Evolutionary conservation across 1,284 basidiomycete genomes (phyloP).

Genomic region (Austroboletus olivaceoglutinosus): DNA sequence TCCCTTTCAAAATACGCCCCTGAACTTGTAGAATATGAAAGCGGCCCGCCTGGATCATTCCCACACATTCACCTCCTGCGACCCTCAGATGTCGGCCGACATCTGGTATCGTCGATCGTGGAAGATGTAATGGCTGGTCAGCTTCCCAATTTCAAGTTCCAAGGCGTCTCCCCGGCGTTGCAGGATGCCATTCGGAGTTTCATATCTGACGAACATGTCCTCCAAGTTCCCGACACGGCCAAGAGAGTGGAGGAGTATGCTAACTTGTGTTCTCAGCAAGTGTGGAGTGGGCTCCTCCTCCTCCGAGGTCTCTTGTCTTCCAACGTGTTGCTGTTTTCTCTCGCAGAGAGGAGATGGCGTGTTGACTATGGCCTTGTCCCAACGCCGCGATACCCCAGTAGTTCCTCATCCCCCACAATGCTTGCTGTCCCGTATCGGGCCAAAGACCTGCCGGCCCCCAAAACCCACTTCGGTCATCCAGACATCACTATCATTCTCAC

Average conservation of each 20-base stretch:
- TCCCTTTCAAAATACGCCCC: too few species aligned
- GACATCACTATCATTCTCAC: slow-evolving; percentile 48
- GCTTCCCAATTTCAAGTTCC: slow-evolving; percentile 12
- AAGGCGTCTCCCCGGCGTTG: background rate
- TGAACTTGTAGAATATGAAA: too few species aligned
- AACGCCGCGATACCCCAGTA: too few species aligned
- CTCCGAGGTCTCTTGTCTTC: slow-evolving; percentile 42
- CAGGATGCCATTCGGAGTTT: background rate
- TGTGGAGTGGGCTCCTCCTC: slow-evolving; percentile 38
- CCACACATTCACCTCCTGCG: slow-evolving; percentile 33
- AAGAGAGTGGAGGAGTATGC: slow-evolving; percentile 14
- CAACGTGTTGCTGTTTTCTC: slow-evolving; percentile 39
- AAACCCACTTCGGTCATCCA: slow-evolving; percentile 54
- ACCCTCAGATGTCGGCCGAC: slow-evolving; percentile 7
- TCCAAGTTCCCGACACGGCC: background rate
- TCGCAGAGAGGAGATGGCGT: slow-evolving; percentile 43
- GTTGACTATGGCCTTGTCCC: slow-evolving; percentile 40
- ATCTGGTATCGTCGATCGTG: slow-evolving; percentile 20
- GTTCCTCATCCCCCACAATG: slow-evolving; percentile 37
- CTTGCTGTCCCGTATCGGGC: slow-evolving; percentile 39
- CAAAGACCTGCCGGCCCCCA: slow-evolving; percentile 46
- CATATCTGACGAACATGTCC: background rate
- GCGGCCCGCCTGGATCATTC: slow-evolving; percentile 18
- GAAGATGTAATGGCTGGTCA: slow-evolving; percentile 27
- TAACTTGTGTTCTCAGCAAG: slow-evolving; percentile 1